Conservation (phyloP, 139 green algal species). For the Chlorella sp. region DNA sequence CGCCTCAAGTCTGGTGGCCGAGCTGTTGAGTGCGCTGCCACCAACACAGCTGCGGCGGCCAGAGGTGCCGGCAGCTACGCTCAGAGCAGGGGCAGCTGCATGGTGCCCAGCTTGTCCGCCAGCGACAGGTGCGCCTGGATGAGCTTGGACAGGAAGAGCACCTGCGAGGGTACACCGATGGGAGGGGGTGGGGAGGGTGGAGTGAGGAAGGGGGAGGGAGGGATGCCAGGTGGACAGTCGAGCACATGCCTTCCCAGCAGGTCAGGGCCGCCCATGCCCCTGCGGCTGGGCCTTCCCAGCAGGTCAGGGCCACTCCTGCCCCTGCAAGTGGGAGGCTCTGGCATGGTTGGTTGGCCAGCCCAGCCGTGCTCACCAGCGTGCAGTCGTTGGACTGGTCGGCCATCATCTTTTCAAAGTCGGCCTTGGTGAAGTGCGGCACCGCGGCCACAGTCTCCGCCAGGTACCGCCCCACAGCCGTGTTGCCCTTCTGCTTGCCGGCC, state of each 20-base stretch:
- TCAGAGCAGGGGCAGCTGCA: constrained; percentile 73
- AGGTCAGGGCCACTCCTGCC: too few relatives aligned
- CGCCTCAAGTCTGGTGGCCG: too few relatives aligned
- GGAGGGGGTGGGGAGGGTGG: not conserved
- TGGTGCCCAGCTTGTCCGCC: constrained; percentile 88
- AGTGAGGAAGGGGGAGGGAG: not conserved
- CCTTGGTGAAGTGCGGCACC: constrained; percentile 74
- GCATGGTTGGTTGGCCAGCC: not conserved
- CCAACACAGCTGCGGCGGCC: too few relatives aligned
- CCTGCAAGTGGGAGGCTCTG: too few relatives aligned
- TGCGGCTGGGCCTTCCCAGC: too few relatives aligned
- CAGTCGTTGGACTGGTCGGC: constrained; percentile 66
- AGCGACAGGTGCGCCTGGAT: constrained; percentile 87
- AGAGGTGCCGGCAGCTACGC: too few relatives aligned
- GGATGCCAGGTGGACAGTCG: too few relatives aligned
- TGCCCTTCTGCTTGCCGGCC: constrained; percentile 61
- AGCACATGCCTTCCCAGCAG: too few relatives aligned
- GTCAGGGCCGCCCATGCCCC: too few relatives aligned
- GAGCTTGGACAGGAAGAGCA: constrained; percentile 91
- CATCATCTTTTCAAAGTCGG: constrained; percentile 87
- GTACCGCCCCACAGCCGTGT: constrained; percentile 81
- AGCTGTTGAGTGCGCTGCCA: too few relatives aligned
- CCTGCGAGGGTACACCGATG: constrained; percentile 43
- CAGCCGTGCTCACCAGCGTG: constrained; percentile 28
- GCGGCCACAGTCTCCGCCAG: constrained; percentile 88